phyloP scores from a whole-genome alignment of 176 grass and related monocot species.

The Carex kokanica region DNA sequence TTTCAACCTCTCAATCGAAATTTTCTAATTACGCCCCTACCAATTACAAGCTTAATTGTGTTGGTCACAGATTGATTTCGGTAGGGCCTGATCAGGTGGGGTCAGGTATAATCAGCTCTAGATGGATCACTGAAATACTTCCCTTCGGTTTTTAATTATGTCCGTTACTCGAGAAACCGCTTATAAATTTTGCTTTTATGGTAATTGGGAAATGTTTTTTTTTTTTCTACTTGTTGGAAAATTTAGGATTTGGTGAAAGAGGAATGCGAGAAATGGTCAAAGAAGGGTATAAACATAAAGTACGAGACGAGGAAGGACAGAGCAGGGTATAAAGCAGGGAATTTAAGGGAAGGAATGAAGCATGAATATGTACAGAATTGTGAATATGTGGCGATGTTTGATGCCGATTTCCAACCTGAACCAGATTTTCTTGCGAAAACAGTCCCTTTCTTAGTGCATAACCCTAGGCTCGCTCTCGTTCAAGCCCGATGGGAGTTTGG shows the following conservation, averaged over 20 bases:
- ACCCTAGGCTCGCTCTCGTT: slow-evolving; percentile 59
- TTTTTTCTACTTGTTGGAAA: background rate
- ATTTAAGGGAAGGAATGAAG: slow-evolving; percentile 61
- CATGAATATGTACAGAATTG: slow-evolving; percentile 46
- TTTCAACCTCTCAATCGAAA: too few relatives aligned
- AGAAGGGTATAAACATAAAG: slow-evolving; percentile 49
- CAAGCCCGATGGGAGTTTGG: slow-evolving; percentile 81
- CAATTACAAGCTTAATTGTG: background rate
- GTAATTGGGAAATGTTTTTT: background rate
- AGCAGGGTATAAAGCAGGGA: slow-evolving; percentile 72
- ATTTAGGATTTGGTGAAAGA: slow-evolving; percentile 64
- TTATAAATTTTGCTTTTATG: background rate
- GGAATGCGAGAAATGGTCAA: slow-evolving; percentile 52
- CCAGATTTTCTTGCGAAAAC: slow-evolving; percentile 61
- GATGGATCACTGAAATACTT: background rate
- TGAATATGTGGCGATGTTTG: slow-evolving; percentile 77
- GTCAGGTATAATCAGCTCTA: background rate
- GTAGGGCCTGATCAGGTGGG: background rate
- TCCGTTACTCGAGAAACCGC: background rate
- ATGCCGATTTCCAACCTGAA: slow-evolving; percentile 79
- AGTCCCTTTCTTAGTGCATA: slow-evolving; percentile 60
- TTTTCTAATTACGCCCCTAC: too few relatives aligned
- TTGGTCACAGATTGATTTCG: background rate
- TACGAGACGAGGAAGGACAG: slow-evolving; percentile 59
- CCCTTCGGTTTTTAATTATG: background rate